Evolutionary conservation across 2,329 filamentous ascomycete genomes (phyloP).

Genomic region (Penicillium capsulatum): DNA sequence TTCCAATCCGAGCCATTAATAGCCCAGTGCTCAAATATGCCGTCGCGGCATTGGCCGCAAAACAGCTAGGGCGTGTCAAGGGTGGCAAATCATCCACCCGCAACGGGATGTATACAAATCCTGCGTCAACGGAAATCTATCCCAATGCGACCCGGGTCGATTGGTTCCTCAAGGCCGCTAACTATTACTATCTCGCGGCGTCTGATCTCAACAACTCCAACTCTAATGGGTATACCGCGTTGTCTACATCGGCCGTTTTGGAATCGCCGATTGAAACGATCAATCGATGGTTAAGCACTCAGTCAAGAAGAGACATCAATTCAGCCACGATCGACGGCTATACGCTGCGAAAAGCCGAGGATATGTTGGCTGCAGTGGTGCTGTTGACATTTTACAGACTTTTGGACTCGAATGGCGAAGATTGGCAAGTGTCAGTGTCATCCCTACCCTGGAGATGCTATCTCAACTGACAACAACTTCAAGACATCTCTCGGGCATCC

Average conservation of each 20-base stretch:
- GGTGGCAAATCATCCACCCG: constrained; percentile 20
- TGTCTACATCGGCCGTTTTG: constrained; percentile 30
- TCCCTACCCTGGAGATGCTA: not conserved
- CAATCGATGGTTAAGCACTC: constrained; percentile 22
- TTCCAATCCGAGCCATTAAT: constrained; percentile 36
- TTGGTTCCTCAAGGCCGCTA: constrained; percentile 58
- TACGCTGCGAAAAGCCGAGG: constrained; percentile 49
- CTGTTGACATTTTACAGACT: constrained; percentile 62
- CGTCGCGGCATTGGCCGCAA: constrained; percentile 39
- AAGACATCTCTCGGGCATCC: constrained; percentile 57
- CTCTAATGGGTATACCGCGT: constrained; percentile 28
- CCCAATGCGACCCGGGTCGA: constrained; percentile 48
- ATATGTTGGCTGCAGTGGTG: constrained; percentile 57
- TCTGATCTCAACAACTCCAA: constrained; percentile 45
- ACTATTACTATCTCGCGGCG: constrained; percentile 58
- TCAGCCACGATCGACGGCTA: constrained; percentile 6
- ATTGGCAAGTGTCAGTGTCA: constrained; percentile 50
- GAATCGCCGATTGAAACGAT: constrained; percentile 31
- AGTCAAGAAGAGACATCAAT: constrained; percentile 12
- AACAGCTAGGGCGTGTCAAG: constrained; percentile 36
- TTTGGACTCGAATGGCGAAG: constrained; percentile 56
- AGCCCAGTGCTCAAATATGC: constrained; percentile 34
- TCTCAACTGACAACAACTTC: constrained; percentile 6
- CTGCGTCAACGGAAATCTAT: constrained; percentile 52
- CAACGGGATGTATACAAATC: constrained; percentile 31